Conservation (phyloP, 1,284 basidiomycete species). For the Laetiporus sulphureus region DNA sequence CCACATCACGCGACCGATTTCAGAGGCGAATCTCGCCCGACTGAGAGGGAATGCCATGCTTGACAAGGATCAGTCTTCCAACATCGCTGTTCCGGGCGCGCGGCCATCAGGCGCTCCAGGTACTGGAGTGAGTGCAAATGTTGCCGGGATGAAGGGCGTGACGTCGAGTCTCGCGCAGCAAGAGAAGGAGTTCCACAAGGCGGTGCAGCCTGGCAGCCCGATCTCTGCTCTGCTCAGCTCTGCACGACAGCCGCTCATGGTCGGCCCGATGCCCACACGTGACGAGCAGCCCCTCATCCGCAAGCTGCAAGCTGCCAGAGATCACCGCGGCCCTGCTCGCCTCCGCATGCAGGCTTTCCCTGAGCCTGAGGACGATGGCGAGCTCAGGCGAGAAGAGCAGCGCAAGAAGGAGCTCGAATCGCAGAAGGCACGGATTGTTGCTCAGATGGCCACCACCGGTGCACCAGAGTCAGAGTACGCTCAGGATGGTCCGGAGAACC, state of each 20-base stretch:
- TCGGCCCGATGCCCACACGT: constrained; percentile 40
- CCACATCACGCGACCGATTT: constrained; percentile 54
- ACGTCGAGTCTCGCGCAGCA: constrained; percentile 73
- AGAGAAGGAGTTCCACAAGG: constrained; percentile 94
- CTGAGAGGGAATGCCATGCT: constrained; percentile 55
- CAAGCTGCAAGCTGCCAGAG: constrained; percentile 44
- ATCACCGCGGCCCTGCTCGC: constrained; percentile 32
- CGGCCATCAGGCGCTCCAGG: constrained; percentile 11
- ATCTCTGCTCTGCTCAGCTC: constrained; percentile 89
- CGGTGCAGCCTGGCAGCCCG: constrained; percentile 91
- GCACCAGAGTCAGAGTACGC: constrained; percentile 18
- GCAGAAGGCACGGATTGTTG: constrained; percentile 85
- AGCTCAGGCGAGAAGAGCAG: constrained; percentile 31
- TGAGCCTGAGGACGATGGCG: constrained; percentile 35
- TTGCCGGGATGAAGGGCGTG: constrained; percentile 32
- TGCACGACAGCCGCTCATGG: constrained; percentile 82
- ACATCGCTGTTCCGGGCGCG: constrained; percentile 31
- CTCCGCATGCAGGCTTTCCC: constrained; percentile 38
- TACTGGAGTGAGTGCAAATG: constrained; percentile 12
- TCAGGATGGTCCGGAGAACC: constrained; percentile 29
- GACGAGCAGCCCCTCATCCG: constrained; percentile 51
- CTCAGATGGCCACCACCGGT: constrained; percentile 74
- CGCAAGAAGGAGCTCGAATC: constrained; percentile 72
- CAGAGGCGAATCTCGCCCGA: constrained; percentile 64
- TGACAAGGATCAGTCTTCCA: constrained; percentile 49